Evolutionary conservation across 805 yeast genomes (phyloP), one percentile per base, ranked within the genome.

Genomic region (Yamadazyma laniorum): DNA sequence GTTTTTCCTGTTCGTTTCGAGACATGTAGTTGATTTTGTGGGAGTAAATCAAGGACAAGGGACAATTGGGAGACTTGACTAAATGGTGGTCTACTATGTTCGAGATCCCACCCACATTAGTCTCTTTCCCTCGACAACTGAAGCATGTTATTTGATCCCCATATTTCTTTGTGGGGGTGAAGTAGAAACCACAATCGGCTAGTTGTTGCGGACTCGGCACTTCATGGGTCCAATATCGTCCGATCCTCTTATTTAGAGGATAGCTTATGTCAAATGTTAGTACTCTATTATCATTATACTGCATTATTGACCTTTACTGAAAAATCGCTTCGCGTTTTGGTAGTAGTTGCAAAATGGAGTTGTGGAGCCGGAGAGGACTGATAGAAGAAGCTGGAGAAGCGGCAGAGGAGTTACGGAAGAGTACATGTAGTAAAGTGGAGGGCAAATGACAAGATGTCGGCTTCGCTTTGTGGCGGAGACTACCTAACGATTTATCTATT

Each of bases 151-250:
- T 75, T 36, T 77, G 70, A 49, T 77, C 81, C 3, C 51, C 58
- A 31, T 67, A 59, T 22, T 62, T 58, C 36, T 67, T 62, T 9
- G 66, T 62, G 22, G 80, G 89, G 33, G 72, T 69, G 55, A 63
- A 83, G 58, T 64, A 77, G 61, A 83, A 77, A 1, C 91, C 90
- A 14, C 76, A 70, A 34, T 64, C 63, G 1, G 81, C 81, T 63
- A 82, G 37, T 3, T 43, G 42, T 17, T 42, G 50, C 14, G 35
- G 29, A 16, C 42, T 37, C 11, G 55, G 58, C 11, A 30, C 34
- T 12, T 40, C 40, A 18, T 49, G 44, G 12, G 52, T 40, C 62
- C 61, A 58, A 27, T 52, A 46, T 14, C 41, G 37, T 25, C 44
- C 46, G 16, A 28, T 40, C 26, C 43, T 36, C 25, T 43, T 39